phyloP scores from a whole-genome alignment of 495 filamentous ascomycete species.

The Aspergillus conjunctus region DNA sequence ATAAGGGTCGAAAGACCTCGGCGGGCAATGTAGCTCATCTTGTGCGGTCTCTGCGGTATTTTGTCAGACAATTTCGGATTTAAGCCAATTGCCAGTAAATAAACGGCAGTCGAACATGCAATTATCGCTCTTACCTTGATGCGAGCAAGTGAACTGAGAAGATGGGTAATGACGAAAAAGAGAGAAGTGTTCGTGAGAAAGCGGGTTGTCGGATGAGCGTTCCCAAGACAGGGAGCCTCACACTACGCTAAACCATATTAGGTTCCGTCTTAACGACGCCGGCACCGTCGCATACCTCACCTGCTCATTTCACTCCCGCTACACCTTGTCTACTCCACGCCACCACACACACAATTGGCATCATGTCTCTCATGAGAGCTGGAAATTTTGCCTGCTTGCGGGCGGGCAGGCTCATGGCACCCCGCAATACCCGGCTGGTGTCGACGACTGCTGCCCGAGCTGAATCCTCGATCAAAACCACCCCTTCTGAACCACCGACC shows the following conservation, averaged over 20 bases:
- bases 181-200: slow-evolving; percentile 38
- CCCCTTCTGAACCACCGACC: slow-evolving; percentile 45
- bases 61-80: slow-evolving; percentile 31
- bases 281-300: slow-evolving; percentile 42
- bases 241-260: slow-evolving; percentile 45
- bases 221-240: slow-evolving; percentile 34
- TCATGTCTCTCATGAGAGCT: slow-evolving; percentile 51
- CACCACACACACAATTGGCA: slow-evolving; percentile 27
- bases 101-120: background rate
- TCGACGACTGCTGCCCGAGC: slow-evolving; percentile 31
- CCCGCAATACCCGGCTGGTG: slow-evolving; percentile 42
- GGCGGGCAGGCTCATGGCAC: slow-evolving; percentile 33
- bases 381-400: slow-evolving; percentile 43
- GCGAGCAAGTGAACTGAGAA: slow-evolving; percentile 39
- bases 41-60: slow-evolving; percentile 45
- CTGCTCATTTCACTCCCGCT: slow-evolving; percentile 28
- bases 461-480: slow-evolving; percentile 40
- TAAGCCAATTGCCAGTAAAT: slow-evolving; percentile 2
- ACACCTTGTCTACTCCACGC: slow-evolving; percentile 26
- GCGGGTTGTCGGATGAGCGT: slow-evolving; percentile 49
- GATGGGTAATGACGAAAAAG: slow-evolving; percentile 40
- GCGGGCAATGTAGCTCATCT: slow-evolving; percentile 88
- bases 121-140: slow-evolving; percentile 34
- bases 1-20: slow-evolving; percentile 96
- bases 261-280: slow-evolving; percentile 39